Evolutionary conservation across 495 filamentous ascomycete genomes (phyloP), one percentile per base, ranked within the genome.

Genomic region (Tuber indicum): DNA sequence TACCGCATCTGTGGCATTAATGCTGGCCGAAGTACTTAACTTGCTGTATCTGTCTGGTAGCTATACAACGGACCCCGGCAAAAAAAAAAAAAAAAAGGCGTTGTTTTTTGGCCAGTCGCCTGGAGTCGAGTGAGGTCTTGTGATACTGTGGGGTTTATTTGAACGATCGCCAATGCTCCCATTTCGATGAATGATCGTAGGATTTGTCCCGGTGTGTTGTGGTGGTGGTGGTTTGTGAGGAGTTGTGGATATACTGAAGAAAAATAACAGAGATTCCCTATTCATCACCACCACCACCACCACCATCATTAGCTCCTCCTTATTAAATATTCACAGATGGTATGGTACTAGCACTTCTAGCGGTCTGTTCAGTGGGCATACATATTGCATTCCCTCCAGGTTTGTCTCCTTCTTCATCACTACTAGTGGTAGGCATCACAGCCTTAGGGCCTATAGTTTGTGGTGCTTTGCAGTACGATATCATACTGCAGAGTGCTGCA

Each of bases 121-220:
- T n/a, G 52, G n/a, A 32, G 52, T 62, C n/a, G 52, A 62, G 52
- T 62, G 52, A 62, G 52, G n/a, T 62, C 52, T 62, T 32, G n/a
- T 26, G 52, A 62, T 58, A 58, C 21, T 1, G 3, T n/a, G 23
- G 10, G 14, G 3, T 32, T 62, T 62, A 14, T 26, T 26, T 12
- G 52, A 14, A 23, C 3, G 52, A 32, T 62, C 23, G 9, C 12
- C 52, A 62, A 62, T 14, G 2, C n/a, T n/a, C 10, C n/a, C 52
- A 62, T 26, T 26, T 62, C 52, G 6, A 8, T n/a, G 23, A 52
- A 52, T n/a, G 21, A n/a, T n/a, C 23, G 2, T n/a, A n/a, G 23
- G 23, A 62, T 62, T 62, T 62, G 52, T 3, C 52, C 26, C 26
- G 23, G 23, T n/a, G 23, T 62, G n/a, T 58, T 58, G 52, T 58